These are phyloP conservation scores for Leptosphaerulina australis DNA, from an alignment of 2,329 filamentous ascomycete species.

Conservation along the genomic window DNA sequence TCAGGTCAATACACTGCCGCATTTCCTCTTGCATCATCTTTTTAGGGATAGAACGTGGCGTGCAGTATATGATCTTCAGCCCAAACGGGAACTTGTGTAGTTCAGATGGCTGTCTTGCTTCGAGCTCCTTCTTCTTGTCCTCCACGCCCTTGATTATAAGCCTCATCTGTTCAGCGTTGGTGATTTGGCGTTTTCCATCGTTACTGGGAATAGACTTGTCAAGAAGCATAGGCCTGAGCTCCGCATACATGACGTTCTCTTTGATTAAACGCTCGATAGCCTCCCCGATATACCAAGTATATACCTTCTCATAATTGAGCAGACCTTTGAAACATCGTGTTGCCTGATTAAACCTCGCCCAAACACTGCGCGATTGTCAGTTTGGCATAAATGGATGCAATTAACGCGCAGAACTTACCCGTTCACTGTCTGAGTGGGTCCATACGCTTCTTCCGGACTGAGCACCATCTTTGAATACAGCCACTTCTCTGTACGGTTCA, in stretches of 20 bases:
- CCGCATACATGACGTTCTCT: constrained; percentile 73
- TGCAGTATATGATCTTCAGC: constrained; percentile 74
- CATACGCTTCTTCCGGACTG: constrained; percentile 64
- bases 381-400: too few species aligned
- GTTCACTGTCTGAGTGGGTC: constrained; percentile 53
- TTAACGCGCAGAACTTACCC: constrained; percentile 57
- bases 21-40: constrained; percentile 59
- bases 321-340: constrained; percentile 76
- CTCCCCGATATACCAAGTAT: constrained; percentile 63
- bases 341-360: constrained; percentile 69
- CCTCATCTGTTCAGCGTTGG: constrained; percentile 65
- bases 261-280: constrained; percentile 67
- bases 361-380: constrained; percentile 49
- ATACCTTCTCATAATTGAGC: constrained; percentile 70
- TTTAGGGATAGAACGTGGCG: constrained; percentile 64
- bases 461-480: constrained; percentile 68
- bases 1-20: constrained; percentile 66
- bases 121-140: constrained; percentile 53
- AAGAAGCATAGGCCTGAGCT: constrained; percentile 73
- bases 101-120: constrained; percentile 43
- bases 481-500: constrained; percentile 57
- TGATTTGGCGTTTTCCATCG: constrained; percentile 59
- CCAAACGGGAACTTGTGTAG: constrained; percentile 62
- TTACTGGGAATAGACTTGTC: constrained; percentile 66
- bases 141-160: constrained; percentile 55